Evolutionary conservation across 164 flowering plant species (phyloP), one percentile per base, ranked within the genome.

Genomic region (Nelumbo lutea): DNA sequence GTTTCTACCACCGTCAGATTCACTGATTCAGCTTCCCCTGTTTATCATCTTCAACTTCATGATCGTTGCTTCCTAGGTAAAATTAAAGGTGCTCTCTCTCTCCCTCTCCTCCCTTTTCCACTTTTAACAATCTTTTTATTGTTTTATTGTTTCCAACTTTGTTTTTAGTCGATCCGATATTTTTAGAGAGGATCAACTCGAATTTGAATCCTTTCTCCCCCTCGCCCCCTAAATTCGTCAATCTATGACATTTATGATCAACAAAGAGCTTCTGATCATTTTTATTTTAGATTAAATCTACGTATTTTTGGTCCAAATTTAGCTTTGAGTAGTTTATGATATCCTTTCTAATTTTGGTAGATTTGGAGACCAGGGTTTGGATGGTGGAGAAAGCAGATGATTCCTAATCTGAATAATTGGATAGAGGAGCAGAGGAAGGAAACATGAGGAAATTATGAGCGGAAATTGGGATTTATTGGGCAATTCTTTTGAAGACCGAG

Each of bases 1-100:
- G 78, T 68, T 74, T 77, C 75, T 60, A 11, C 66, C 6, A 27
- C 64, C 65, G 57, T 15, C 7, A 38, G 38, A 38, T n/a, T 2
- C 27, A 42, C 60, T 13, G 6, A 46, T 38, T 10, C 56, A 43
- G 51, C 2, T 11, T 13, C 9, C n/a, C 4, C n/a, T 6, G 50
- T 53, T 66, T 52, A n/a, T 41, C n/a, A 6, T 11, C 2, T 9
- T 7, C 48, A 4, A 46, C 15, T 53, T 53, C 14, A 1, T 11
- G 2, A 1, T 15, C 14, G 3, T 11, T 53, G 3, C 14, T 53
- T 53, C 57, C 14, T 53, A 50, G 9, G 11, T 2, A 6, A 13
- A 6, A 50, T 8, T 2, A 50, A 50, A 50, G 11, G 11, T 50
- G 11, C 53, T 50, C 9, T 3, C 11, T 13, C 8, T 50, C 9